phyloP scores from a whole-genome alignment of 352 stramenopile genomes.

The Phytophthora brassicae region DNA sequence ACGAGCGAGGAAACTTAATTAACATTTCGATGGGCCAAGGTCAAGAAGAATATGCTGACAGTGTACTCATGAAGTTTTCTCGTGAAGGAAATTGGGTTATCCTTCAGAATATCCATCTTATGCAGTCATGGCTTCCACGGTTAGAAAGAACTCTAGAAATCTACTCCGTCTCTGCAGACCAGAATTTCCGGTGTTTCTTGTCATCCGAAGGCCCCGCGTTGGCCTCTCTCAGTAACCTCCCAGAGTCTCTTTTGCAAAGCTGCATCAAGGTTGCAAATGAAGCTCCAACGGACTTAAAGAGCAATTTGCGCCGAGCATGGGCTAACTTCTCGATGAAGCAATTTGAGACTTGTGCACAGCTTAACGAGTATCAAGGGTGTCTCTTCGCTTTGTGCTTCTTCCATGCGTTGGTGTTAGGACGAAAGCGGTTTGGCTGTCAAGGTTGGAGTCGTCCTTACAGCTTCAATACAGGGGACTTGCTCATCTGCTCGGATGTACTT shows the following conservation, averaged over 20 bases:
- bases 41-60: conserved; percentile 76
- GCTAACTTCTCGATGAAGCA: conserved; percentile 77
- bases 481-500: conserved; percentile 89
- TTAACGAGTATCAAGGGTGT: conserved; percentile 90
- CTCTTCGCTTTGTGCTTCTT: conserved; percentile 95
- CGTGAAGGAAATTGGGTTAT: conserved; percentile 88
- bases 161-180: conserved; percentile 82
- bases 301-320: conserved; percentile 81
- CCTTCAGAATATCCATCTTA: conserved; percentile 92
- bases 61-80: conserved; percentile 66
- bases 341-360: conserved; percentile 67
- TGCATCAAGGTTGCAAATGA: conserved; percentile 90
- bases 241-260: conserved; percentile 79
- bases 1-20: conserved; percentile 70
- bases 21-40: conserved; percentile 92
- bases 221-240: conserved; percentile 88
- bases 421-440: conserved; percentile 89
- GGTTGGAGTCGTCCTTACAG: conserved; percentile 93
- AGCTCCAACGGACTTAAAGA: conserved; percentile 79
- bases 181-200: conserved; percentile 94
- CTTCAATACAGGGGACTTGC: conserved; percentile 95
- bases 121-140: conserved; percentile 88
- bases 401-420: conserved; percentile 90
- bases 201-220: conserved; percentile 90
- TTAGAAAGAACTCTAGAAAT: conserved; percentile 81